Percentiles rank a stretch among this genome's conserved stretches.
phyloP scores from a whole-genome alignment of 148 eudicot genomes.

The Euryodendron excelsum region DNA sequence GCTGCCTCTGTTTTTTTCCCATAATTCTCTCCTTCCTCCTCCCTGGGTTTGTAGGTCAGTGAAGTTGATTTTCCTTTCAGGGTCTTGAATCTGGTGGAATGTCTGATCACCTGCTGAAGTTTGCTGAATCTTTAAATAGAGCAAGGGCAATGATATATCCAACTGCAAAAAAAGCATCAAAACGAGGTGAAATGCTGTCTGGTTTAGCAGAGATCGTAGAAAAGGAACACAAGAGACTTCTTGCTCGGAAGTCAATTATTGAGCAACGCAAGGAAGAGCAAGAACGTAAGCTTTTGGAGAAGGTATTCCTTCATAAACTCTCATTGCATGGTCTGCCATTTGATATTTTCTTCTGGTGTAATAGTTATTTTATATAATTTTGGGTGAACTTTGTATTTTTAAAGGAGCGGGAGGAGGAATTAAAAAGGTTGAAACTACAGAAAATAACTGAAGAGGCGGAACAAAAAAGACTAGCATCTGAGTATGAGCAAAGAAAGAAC shows the following conservation, averaged over 20 bases:
- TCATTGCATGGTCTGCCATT: not conserved
- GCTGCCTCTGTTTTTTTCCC: not conserved
- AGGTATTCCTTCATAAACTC: conserved; percentile 37
- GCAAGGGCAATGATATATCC: conserved; percentile 73
- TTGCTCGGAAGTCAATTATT: conserved; percentile 87
- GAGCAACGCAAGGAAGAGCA: conserved; percentile 96
- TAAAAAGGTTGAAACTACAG: conserved; percentile 64
- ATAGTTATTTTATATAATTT: too few species aligned
- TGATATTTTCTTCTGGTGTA: not conserved
- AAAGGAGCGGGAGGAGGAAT: conserved; percentile 89
- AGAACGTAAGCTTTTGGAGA: conserved; percentile 81
- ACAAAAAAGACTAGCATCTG: conserved; percentile 74
- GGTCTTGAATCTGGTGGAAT: conserved; percentile 69
- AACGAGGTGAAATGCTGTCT: conserved; percentile 61
- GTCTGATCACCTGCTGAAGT: conserved; percentile 56
- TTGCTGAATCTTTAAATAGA: conserved; percentile 72
- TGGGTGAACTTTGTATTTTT: not conserved
- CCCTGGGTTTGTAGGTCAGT: not conserved
- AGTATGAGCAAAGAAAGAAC: conserved; percentile 68
- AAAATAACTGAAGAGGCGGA: conserved; percentile 82
- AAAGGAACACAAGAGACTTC: conserved; percentile 85
- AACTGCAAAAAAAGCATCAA: conserved; percentile 48
- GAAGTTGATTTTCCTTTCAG: conserved; percentile 37
- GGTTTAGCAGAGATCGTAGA: conserved; percentile 75
- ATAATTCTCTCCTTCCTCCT: not conserved